phyloP scores from a whole-genome alignment of 441 rosid species.

The Mallotus repandus region DNA sequence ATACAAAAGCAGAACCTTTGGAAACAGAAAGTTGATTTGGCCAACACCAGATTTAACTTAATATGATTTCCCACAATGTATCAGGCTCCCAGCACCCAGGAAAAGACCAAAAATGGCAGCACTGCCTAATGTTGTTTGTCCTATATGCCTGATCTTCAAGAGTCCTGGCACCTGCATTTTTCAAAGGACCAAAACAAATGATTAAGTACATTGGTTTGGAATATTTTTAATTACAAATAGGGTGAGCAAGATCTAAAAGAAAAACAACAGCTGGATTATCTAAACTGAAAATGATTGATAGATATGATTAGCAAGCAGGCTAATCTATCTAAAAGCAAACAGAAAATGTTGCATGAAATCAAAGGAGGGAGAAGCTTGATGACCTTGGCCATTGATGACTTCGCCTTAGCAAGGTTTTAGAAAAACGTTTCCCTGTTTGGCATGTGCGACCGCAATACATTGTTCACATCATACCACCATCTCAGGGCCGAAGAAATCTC shows the following conservation, averaged over 20 bases:
- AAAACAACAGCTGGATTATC: not conserved
- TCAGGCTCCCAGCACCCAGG: constrained; percentile 95
- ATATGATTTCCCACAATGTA: constrained; percentile 84
- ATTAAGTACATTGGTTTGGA: not conserved
- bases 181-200: not conserved
- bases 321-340: not conserved
- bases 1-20: not conserved
- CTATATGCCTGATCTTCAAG: constrained; percentile 81
- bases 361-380: not conserved
- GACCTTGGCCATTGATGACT: not conserved
- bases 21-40: not conserved
- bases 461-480: too few relatives aligned
- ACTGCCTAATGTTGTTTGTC: constrained; percentile 83
- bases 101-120: constrained; percentile 97
- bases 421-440: too few relatives aligned
- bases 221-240: not conserved
- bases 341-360: not conserved
- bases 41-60: constrained; percentile 5
- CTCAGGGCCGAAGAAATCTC: too few relatives aligned
- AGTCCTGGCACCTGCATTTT: constrained; percentile 82
- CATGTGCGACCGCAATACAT: too few relatives aligned
- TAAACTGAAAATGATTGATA: too few relatives aligned
- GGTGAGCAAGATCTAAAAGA: too few relatives aligned
- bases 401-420: not conserved
- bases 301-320: too few relatives aligned